A percentile compares a stretch with the other conserved stretches of the same genome.
Conservation (phyloP, 352 stramenopile genomes). For the Aphanomyces invadans region DNA sequence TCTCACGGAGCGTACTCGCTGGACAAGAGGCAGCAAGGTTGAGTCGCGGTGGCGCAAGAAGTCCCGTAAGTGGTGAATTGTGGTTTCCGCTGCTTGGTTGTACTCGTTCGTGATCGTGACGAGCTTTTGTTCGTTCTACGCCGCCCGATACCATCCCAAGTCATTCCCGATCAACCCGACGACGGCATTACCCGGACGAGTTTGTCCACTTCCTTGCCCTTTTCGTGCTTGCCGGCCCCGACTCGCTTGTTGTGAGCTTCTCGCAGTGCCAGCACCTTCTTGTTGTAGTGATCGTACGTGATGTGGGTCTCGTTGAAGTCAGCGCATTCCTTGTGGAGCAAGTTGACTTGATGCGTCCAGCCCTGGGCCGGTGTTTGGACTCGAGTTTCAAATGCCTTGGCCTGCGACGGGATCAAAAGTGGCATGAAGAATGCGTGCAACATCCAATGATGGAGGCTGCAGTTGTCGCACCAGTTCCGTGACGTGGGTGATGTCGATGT, state of each 20-base stretch:
- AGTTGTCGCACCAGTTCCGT: constrained; percentile 34
- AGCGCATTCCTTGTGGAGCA: constrained; percentile 39
- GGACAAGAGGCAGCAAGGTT: constrained; percentile 52
- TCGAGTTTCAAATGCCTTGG: constrained; percentile 47
- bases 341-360: constrained; percentile 43
- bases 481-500: constrained; percentile 49
- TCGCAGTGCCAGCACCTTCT: constrained; percentile 56
- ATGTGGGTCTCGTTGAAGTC: constrained; percentile 59
- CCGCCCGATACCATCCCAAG: background rate
- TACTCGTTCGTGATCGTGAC: constrained; percentile 55
- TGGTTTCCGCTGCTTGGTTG: constrained; percentile 50
- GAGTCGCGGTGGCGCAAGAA: constrained; percentile 55
- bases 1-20: constrained; percentile 46
- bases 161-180: constrained; percentile 5
- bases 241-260: constrained; percentile 58
- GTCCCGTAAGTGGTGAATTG: constrained; percentile 46
- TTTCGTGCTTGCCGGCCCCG: constrained; percentile 44
- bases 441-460: too few relatives aligned
- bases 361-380: constrained; percentile 47
- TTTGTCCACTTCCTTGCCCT: constrained; percentile 67
- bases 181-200: constrained; percentile 56
- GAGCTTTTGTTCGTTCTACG: constrained; percentile 74
- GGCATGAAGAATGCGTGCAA: background rate
- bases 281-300: constrained; percentile 71
- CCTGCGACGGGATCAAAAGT: background rate